Conservation (phyloP, 805 yeast species). For the Barnettozyma sp. region DNA sequence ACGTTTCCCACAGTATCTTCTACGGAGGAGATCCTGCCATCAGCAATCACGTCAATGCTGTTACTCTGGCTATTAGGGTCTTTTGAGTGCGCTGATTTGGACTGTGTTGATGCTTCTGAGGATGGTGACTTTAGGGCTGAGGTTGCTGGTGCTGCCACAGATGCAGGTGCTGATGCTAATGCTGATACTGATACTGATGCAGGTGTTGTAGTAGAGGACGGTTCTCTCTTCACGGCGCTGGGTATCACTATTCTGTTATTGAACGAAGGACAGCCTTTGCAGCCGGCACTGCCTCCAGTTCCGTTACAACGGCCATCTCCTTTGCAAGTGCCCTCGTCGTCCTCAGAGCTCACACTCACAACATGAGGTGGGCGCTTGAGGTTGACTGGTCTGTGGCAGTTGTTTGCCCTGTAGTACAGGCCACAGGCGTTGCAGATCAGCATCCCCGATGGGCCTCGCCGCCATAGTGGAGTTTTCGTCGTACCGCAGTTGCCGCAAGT, state of each 20-base stretch:
- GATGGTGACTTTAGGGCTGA: no score
- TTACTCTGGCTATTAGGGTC: not conserved
- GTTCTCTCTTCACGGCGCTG: slow-evolving; percentile 11
- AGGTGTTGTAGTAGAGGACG: not conserved
- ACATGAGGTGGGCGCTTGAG: slow-evolving; percentile 72
- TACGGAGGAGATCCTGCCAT: no score
- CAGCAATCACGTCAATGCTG: slow-evolving; percentile 13
- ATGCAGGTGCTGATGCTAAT: no score
- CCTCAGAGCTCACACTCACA: slow-evolving; percentile 58
- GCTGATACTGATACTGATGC: not conserved
- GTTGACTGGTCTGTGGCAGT: slow-evolving; percentile 83
- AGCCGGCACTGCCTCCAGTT: slow-evolving; percentile 75
- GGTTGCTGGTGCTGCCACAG: not conserved
- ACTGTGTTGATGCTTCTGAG: no score
- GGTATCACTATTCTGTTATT: slow-evolving; percentile 55
- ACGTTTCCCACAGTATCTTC: slow-evolving; percentile 34
- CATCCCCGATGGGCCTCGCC: slow-evolving; percentile 83
- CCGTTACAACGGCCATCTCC: slow-evolving; percentile 66
- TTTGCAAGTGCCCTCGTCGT: slow-evolving; percentile 24
- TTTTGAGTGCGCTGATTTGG: no score
- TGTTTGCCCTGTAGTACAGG: slow-evolving; percentile 79
- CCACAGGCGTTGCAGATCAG: slow-evolving; percentile 97
- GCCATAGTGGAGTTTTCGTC: slow-evolving; percentile 86
- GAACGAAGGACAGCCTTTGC: slow-evolving; percentile 78
- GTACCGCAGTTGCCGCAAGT: slow-evolving; percentile 84